phyloP scores from a whole-genome alignment of 805 yeast species.

The Hanseniaspora pseudoguilliermondii region DNA sequence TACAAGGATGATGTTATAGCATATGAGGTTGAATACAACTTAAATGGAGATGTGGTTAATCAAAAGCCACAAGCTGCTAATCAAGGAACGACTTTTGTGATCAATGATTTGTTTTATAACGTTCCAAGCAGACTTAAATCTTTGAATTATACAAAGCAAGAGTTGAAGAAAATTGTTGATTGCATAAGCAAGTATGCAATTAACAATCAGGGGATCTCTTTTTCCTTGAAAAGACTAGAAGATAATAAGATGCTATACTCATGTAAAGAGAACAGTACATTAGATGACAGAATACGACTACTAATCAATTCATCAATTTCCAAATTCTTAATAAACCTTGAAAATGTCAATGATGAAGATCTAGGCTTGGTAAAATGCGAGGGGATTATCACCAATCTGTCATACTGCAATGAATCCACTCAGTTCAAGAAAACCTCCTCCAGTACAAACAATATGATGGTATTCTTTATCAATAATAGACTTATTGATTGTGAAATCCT shows the following conservation, averaged over 20 bases:
- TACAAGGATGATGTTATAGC: conserved; percentile 33
- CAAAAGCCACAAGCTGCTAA: conserved; percentile 77
- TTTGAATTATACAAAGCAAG: conserved; percentile 49
- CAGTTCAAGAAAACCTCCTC: conserved; percentile 25
- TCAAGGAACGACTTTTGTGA: conserved; percentile 70
- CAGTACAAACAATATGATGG: conserved; percentile 37
- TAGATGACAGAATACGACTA: conserved; percentile 57
- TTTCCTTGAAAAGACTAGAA: conserved; percentile 69
- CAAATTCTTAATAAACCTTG: conserved; percentile 43
- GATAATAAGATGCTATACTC: conserved; percentile 57
- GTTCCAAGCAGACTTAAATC: conserved; percentile 66
- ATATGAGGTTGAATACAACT: conserved; percentile 10
- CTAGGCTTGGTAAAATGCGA: conserved; percentile 40
- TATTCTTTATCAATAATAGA: conserved; percentile 76
- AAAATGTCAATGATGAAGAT: conserved; percentile 24
- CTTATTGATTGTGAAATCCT: conserved; percentile 74
- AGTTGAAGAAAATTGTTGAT: conserved; percentile 63
- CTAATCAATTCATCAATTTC: conserved; percentile 65
- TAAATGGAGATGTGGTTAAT: conserved; percentile 35
- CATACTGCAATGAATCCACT: conserved; percentile 36
- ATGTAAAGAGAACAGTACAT: conserved; percentile 37
- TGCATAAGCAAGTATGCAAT: conserved; percentile 74
- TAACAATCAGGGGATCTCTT: conserved; percentile 55
- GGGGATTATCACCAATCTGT: conserved; percentile 62
- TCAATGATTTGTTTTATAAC: conserved; percentile 83